Base-by-base conservation (phyloP, 2,329 filamentous ascomycete genomes). In the Trichoderma koningiopsis region DNA sequence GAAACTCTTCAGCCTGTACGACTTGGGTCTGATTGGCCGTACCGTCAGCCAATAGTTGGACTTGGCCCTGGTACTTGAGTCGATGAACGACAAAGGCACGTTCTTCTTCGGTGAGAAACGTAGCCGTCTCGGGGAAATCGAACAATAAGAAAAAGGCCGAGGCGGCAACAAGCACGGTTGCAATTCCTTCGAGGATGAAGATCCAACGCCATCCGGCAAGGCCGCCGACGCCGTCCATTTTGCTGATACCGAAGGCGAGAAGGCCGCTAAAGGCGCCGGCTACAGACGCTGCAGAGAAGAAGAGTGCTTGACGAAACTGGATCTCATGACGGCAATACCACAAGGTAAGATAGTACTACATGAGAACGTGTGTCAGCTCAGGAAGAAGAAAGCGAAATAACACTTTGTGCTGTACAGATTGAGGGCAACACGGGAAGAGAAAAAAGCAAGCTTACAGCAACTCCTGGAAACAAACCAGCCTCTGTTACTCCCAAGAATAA, bases 211-310 rank as follows among this genome's bases (percentile, higher is more conserved):
- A 91, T 2, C 88, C 88, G 29, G 83, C 80, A 6, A 86, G 77
- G 0, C 86, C 86, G 0, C 85, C 89, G 0, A 90, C 76, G 0
- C 90, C 90, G 62, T 89, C 83, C 89, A 93, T 92, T 67, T 90
- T 86, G 10, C 84, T 84, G 68, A 93, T 93, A 0, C 83, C 91
- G 52, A 88, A 91, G 0, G 91, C 91, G 1, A 93, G 81, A 3
- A 93, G 83, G 4, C 91, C 91, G 72, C 89, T 91, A 73, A 93
- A 93, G 0, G 90, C 92, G 0, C 93, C 93, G 0, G 92, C 92
- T 0, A 96, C 82, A 0, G 93, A 92, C 0, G 92, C 92, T 0
- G 92, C 92, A 0, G 91, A 92, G 82, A 95, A 96, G 84, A 96
- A 95, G 63, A 94, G 86, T 1, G 92, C 92, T 71, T 85, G 83